Evolutionary conservation across 495 filamentous ascomycete genomes (phyloP).

Genomic region (Poronia punctata): DNA sequence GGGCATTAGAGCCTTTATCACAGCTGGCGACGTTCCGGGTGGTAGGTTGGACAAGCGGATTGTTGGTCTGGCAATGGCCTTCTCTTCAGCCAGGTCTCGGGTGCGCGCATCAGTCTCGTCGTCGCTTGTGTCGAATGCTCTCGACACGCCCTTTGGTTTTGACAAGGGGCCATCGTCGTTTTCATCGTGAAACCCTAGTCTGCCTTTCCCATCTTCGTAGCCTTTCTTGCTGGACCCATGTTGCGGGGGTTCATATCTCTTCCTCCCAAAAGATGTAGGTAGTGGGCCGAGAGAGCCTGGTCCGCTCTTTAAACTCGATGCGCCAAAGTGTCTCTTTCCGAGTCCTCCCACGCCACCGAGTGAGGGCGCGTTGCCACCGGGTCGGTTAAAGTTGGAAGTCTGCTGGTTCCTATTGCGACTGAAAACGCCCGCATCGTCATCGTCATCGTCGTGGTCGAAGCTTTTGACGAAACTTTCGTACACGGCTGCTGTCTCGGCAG

Average conservation of each 20-base stretch:
- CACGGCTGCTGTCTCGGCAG: conserved; percentile 82
- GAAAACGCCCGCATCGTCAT: conserved; percentile 23
- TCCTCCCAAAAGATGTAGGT: conserved; percentile 43
- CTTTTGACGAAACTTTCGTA: conserved; percentile 88
- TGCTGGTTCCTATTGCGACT: conserved; percentile 24
- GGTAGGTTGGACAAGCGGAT: conserved; percentile 61
- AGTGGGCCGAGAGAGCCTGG: conserved; percentile 68
- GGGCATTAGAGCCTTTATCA: conserved; percentile 68
- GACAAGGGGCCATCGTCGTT: conserved; percentile 15
- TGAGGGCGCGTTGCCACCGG: conserved; percentile 49
- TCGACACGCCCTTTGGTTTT: conserved; percentile 25
- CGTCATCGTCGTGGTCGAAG: conserved; percentile 66
- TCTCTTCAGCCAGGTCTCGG: conserved; percentile 52
- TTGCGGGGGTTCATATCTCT: conserved; percentile 35
- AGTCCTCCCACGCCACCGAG: conserved; percentile 30
- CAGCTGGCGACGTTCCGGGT: conserved; percentile 59
- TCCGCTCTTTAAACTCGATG: conserved; percentile 50
- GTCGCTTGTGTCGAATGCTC: conserved; percentile 39
- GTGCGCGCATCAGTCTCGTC: conserved; percentile 32
- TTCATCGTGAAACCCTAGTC: conserved; percentile 32
- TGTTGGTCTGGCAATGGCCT: conserved; percentile 76
- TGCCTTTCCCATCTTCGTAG: conserved; percentile 27
- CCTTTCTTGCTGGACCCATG: conserved; percentile 15
- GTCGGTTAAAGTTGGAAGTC: conserved; percentile 29
- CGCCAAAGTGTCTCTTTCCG: conserved; percentile 37